These are phyloP conservation scores for Pythium apleroticum DNA, from an alignment of 352 stramenopile genomes.

Conservation along the genomic window DNA sequence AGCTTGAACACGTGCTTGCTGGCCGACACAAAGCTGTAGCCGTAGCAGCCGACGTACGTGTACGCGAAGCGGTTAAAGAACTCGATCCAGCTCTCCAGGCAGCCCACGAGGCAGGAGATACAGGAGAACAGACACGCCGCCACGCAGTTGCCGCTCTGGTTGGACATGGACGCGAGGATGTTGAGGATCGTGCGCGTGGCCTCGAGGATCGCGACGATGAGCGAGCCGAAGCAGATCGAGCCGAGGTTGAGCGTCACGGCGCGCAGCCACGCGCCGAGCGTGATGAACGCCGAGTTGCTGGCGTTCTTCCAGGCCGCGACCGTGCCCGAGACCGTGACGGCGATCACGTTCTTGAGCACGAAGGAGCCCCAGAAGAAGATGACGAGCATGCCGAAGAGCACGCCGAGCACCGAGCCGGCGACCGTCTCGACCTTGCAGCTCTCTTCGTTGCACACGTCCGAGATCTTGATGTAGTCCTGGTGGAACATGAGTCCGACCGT, in stretches of 20 bases:
- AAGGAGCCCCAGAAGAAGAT: conserved; percentile 92
- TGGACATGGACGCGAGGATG: conserved; percentile 59
- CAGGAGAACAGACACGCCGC: conserved; percentile 65
- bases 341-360: conserved; percentile 89
- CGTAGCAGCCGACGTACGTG: conserved; percentile 86
- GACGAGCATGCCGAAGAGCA: conserved; percentile 89
- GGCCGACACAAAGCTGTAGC: conserved; percentile 80
- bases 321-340: conserved; percentile 86
- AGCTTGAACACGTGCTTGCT: conserved; percentile 80
- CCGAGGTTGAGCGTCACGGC: conserved; percentile 89
- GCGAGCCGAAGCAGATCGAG: conserved; percentile 91
- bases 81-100: conserved; percentile 83
- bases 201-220: conserved; percentile 91
- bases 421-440: conserved; percentile 52
- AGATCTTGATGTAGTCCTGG: conserved; percentile 63
- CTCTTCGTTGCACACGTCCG: conserved; percentile 42
- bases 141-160: conserved; percentile 73
- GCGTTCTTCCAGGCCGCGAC: conserved; percentile 91
- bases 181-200: conserved; percentile 67
- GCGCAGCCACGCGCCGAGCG: conserved; percentile 70
- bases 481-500: conserved; percentile 83
- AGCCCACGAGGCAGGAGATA: conserved; percentile 74
- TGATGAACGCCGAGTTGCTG: conserved; percentile 69
- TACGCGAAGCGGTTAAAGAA: conserved; percentile 91
- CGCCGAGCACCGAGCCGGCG: conserved; percentile 51